phyloP scores from a whole-genome alignment of 73 alveolate genomes.

The Tetrahymena malaccensis region DNA sequence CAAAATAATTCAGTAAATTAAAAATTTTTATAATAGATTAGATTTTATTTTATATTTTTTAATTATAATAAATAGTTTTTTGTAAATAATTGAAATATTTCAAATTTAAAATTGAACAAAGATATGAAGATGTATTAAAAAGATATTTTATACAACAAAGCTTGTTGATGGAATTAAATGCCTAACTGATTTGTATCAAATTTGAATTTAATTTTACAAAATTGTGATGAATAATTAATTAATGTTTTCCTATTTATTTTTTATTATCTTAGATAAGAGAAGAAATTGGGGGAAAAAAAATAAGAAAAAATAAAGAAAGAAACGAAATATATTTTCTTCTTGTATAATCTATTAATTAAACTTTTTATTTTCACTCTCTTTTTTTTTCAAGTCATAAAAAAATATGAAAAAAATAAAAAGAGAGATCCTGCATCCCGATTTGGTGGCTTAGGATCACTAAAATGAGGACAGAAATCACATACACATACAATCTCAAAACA shows the following conservation, averaged over 20 bases:
- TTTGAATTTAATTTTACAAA: neutral
- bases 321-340: neutral
- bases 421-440: neutral
- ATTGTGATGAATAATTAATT: neutral
- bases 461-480: neutral
- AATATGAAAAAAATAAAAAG: neutral
- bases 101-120: too few relatives aligned
- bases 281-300: neutral
- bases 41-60: too few relatives aligned
- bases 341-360: neutral
- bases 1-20: too few relatives aligned
- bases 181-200: neutral
- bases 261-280: neutral
- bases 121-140: neutral
- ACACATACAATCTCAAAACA: neutral
- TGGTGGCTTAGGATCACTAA: neutral
- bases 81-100: neutral
- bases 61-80: too few relatives aligned
- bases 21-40: too few relatives aligned
- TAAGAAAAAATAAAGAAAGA: neutral
- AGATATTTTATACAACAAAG: neutral
- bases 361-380: neutral
- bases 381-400: neutral
- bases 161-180: neutral
- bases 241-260: neutral